Conservation (phyloP, 768 basidiomycete species). For the Guyanaporus albipodus region DNA sequence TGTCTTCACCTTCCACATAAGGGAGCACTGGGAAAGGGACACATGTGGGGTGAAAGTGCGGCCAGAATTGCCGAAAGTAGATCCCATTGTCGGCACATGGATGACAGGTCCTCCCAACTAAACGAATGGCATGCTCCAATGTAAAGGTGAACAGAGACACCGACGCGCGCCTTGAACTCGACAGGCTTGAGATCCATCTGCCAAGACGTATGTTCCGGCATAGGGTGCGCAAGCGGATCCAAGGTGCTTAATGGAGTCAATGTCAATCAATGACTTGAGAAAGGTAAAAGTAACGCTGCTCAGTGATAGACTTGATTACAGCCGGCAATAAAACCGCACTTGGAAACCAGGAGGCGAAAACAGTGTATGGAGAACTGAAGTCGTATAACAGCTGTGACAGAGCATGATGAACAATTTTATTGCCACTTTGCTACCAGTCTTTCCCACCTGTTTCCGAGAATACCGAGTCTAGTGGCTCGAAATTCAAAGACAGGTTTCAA, state of each 20-base stretch:
- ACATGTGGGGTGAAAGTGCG: too few relatives aligned
- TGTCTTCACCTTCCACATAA: too few relatives aligned
- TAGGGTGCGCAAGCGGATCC: conserved; percentile 33
- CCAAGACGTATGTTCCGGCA: conserved; percentile 26
- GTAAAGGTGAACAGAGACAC: too few relatives aligned
- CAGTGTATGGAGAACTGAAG: conserved; percentile 82
- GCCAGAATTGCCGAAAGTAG: too few relatives aligned
- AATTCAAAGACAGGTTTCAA: conserved; percentile 86
- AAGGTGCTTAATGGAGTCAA: conserved; percentile 21
- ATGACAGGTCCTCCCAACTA: too few relatives aligned
- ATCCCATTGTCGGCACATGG: too few relatives aligned
- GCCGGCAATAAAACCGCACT: conserved; percentile 53
- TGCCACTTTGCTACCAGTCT: not conserved
- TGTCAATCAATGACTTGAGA: conserved; percentile 4
- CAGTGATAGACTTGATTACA: conserved; percentile 11
- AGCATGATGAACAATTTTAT: not conserved
- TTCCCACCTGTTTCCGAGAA: conserved; percentile 83
- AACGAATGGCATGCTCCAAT: too few relatives aligned
- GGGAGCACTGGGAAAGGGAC: too few relatives aligned
- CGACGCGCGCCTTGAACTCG: conserved; percentile 85
- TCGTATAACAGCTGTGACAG: conserved; percentile 85
- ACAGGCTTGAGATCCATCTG: conserved; percentile 82
- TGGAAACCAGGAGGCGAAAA: conserved; percentile 81
- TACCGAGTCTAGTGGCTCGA: conserved; percentile 83
- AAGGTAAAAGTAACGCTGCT: conserved; percentile 15